These are phyloP conservation scores for Fraxinus albicans DNA, from an alignment of 305 asterid genomes.

Conservation along the genomic window DNA sequence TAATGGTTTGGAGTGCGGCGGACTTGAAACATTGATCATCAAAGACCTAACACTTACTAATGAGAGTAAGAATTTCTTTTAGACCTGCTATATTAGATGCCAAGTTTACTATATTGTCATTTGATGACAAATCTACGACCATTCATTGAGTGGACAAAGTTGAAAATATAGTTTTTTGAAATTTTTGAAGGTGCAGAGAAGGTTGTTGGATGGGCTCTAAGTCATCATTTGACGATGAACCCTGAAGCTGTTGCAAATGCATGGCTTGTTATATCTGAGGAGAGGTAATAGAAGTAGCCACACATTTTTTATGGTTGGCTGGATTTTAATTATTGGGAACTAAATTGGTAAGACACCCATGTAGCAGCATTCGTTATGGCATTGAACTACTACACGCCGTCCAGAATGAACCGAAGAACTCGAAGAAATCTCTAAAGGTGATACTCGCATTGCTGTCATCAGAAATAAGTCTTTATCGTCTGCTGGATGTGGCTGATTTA, in stretches of 20 bases:
- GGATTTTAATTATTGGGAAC: conserved; percentile 16
- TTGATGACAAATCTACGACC: conserved; percentile 5
- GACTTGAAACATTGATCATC: conserved; percentile 49
- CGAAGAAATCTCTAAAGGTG: conserved; percentile 70
- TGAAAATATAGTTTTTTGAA: conserved; percentile 18
- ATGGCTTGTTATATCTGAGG: conserved; percentile 48
- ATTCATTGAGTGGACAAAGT: conserved; percentile 3
- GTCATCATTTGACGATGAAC: conserved; percentile 55
- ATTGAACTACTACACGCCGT: conserved; percentile 53
- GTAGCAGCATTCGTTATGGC: conserved; percentile 60
- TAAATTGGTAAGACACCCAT: conserved; percentile 16
- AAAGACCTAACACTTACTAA: conserved; percentile 64
- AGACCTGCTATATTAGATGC: neutral
- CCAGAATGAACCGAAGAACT: conserved; percentile 62
- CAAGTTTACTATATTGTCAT: conserved; percentile 11
- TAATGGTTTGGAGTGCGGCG: conserved; percentile 54
- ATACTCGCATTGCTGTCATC: conserved; percentile 18
- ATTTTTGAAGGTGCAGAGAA: conserved; percentile 66
- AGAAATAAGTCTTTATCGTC: conserved; percentile 15
- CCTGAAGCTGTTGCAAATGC: conserved; percentile 47
- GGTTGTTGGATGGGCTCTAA: conserved; percentile 77
- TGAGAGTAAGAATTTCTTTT: conserved; percentile 48
- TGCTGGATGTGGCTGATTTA: conserved; percentile 9
- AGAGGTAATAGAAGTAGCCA: conserved; percentile 47
- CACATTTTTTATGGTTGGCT: conserved; percentile 18